phyloP scores from a whole-genome alignment of 371 early-diverging fungal genomes.

The Actinomucor elegans region DNA sequence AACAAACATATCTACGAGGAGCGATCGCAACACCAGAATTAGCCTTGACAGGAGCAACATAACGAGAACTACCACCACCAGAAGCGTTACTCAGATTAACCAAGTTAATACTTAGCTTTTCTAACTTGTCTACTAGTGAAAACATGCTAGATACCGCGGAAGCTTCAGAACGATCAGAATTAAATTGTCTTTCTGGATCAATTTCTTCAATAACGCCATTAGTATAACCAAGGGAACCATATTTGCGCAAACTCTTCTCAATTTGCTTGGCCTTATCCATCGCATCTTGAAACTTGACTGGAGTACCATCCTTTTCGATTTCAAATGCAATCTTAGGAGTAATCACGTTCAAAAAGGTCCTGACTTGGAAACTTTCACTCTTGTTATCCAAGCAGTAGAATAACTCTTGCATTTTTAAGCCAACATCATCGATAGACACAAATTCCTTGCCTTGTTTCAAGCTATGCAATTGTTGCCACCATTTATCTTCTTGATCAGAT shows the following conservation, averaged over 20 bases:
- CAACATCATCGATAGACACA: neutral
- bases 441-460: neutral
- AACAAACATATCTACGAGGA: neutral
- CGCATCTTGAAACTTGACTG: neutral
- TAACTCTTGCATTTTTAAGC: conserved; percentile 8
- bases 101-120: conserved; percentile 10
- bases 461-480: neutral
- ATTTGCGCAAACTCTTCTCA: neutral
- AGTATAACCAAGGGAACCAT: neutral
- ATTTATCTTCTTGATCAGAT: conserved; percentile 15
- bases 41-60: no score
- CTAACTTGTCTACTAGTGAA: neutral
- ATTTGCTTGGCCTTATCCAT: neutral
- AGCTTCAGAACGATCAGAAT: neutral
- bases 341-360: conserved; percentile 13
- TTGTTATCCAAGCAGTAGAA: neutral
- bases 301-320: conserved; percentile 4
- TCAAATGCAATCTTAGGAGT: conserved; percentile 2
- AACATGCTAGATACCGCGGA: neutral
- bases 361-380: neutral
- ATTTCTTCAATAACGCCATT: neutral
- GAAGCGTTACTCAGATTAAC: no score
- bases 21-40: neutral
- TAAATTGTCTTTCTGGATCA: neutral
- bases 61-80: neutral